Conservation (phyloP, 176 grass and related monocot genomes). For the Phoenix roebelenii region DNA sequence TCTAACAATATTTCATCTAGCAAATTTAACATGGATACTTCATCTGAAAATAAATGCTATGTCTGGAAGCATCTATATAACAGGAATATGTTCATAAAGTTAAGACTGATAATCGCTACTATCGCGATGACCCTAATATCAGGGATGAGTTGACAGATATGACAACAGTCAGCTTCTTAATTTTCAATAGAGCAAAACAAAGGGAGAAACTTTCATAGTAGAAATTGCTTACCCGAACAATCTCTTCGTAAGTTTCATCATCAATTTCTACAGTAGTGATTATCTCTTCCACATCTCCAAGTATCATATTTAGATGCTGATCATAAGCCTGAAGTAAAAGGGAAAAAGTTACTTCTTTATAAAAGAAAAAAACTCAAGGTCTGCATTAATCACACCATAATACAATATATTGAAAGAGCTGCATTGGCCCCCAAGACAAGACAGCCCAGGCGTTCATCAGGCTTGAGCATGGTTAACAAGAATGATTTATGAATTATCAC, state of each 20-base stretch:
- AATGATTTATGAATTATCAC: too few relatives aligned
- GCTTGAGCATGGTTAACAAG: too few relatives aligned
- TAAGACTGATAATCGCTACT: too few relatives aligned
- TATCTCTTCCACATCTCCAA: constrained; percentile 96
- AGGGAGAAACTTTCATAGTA: background rate
- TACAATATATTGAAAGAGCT: background rate
- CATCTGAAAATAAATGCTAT: too few relatives aligned
- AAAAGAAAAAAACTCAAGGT: background rate
- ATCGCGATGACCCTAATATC: background rate
- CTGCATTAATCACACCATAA: too few relatives aligned
- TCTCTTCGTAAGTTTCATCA: constrained; percentile 99
- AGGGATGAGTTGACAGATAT: background rate
- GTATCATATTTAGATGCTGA: constrained; percentile 99
- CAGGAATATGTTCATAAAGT: too few relatives aligned
- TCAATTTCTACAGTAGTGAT: constrained; percentile 90
- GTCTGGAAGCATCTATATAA: too few relatives aligned
- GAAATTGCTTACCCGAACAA: constrained; percentile 58
- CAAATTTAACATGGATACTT: too few relatives aligned
- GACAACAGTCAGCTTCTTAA: background rate
- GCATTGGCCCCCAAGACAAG: background rate
- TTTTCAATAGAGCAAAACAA: background rate
- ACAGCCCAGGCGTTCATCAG: too few relatives aligned
- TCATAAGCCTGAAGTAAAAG: constrained; percentile 64
- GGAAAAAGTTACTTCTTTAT: background rate
- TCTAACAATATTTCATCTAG: too few relatives aligned